Conservation (phyloP, 179 eudicot species). For the Vitellaria paradoxa region DNA sequence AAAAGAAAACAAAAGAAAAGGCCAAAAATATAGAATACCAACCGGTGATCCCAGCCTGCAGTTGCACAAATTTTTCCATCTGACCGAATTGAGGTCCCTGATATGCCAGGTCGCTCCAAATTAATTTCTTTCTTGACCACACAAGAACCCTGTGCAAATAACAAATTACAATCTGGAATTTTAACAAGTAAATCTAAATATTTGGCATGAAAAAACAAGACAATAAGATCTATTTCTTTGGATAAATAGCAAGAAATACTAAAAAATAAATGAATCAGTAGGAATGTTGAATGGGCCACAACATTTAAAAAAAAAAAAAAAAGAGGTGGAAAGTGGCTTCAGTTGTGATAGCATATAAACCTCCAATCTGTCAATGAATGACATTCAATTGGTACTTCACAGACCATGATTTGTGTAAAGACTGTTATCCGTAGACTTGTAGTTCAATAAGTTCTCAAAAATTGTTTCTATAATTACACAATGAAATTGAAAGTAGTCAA, state of each 20-base stretch:
- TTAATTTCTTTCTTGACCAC: slow-evolving; percentile 72
- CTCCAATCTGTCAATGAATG: neutral
- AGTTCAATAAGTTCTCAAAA: neutral
- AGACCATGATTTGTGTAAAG: neutral
- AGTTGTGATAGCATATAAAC: neutral
- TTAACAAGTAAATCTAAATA: neutral
- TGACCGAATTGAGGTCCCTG: slow-evolving; percentile 55
- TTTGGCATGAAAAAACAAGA: neutral
- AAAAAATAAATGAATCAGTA: neutral
- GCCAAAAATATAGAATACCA: neutral
- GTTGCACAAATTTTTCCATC: slow-evolving; percentile 74
- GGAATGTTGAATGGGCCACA: neutral
- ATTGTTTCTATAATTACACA: no score
- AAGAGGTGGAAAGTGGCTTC: neutral
- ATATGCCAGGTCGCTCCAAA: slow-evolving; percentile 56
- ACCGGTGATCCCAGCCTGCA: slow-evolving; percentile 60
- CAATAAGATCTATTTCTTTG: neutral
- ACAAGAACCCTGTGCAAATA: slow-evolving; percentile 55
- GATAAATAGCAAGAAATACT: neutral
- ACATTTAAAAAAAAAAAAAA: neutral
- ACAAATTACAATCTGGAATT: slow-evolving; percentile 4
- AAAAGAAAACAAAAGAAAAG: neutral
- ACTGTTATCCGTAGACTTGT: neutral
- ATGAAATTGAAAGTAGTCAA: neutral
- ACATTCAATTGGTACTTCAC: neutral